phyloP scores from a whole-genome alignment of 306 rosid species.

The Arachis hypogaea region DNA sequence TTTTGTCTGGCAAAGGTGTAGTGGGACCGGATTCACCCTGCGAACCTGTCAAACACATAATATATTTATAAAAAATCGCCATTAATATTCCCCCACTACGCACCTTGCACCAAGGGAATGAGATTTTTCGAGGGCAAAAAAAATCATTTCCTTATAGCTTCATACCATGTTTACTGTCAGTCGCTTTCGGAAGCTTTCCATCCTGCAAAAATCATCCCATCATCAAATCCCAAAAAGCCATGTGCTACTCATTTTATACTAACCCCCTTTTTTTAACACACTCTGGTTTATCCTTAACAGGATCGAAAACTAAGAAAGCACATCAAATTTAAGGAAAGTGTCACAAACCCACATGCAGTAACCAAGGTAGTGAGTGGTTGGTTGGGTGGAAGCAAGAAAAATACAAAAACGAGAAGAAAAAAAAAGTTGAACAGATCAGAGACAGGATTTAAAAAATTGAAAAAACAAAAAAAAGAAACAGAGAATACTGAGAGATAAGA shows the following conservation, averaged over 20 bases:
- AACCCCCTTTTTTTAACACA: constrained; percentile 28
- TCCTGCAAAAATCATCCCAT: constrained; percentile 66
- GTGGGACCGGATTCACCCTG: constrained; percentile 97
- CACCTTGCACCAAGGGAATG: constrained; percentile 32
- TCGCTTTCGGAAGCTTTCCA: constrained; percentile 81
- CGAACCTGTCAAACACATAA: constrained; percentile 79
- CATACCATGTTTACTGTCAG: constrained; percentile 83
- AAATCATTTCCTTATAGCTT: constrained; percentile 47
- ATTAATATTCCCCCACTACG: constrained; percentile 57
- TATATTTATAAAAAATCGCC: constrained; percentile 47
- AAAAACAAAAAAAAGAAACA: neutral
- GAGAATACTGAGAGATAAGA: constrained; percentile 55
- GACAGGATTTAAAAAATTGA: neutral
- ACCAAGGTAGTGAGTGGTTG: constrained; percentile 29
- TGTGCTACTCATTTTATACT: constrained; percentile 26
- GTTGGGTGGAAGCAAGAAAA: constrained; percentile 35
- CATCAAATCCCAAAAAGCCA: constrained; percentile 50
- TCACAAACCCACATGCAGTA: constrained; percentile 20
- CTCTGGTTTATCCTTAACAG: constrained; percentile 14
- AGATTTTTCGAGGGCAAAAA: constrained; percentile 26
- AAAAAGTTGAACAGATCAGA: constrained; percentile 5
- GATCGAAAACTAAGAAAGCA: constrained; percentile 28
- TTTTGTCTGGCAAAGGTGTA: constrained; percentile 98
- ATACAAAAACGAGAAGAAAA: constrained; percentile 1
- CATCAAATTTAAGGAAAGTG: constrained; percentile 9